phyloP scores from a whole-genome alignment of 257 asterid genomes.

The Coffea canephora region DNA sequence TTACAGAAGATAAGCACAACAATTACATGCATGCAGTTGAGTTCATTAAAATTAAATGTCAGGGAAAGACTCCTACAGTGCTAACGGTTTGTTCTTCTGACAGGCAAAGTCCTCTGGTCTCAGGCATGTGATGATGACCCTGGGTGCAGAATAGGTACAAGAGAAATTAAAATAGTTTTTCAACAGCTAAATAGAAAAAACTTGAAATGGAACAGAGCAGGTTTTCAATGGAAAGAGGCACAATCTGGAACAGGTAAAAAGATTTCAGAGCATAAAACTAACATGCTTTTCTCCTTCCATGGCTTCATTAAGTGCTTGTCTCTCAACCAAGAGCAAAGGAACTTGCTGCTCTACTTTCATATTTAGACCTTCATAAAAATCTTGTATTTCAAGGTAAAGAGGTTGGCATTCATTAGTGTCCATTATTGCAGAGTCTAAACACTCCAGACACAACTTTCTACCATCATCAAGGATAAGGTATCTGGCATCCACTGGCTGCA shows the following conservation, averaged over 20 bases:
- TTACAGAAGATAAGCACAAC: background rate
- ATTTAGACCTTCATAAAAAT: conserved; percentile 85
- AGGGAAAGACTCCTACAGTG: conserved; percentile 48
- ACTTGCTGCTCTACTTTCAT: conserved; percentile 98
- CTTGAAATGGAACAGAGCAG: background rate
- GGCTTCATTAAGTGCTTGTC: conserved; percentile 96
- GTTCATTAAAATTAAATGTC: background rate
- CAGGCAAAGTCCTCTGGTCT: conserved; percentile 94
- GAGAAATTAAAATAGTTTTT: background rate
- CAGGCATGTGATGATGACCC: conserved; percentile 92
- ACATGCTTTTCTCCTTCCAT: conserved; percentile 95
- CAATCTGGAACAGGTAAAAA: background rate
- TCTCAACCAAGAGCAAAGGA: conserved; percentile 92
- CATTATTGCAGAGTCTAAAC: conserved; percentile 97
- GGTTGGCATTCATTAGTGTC: conserved; percentile 97
- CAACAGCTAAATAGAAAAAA: background rate
- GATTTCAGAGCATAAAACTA: conserved; percentile 20
- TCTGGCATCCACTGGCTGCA: conserved; percentile 71
- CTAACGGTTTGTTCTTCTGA: conserved; percentile 93
- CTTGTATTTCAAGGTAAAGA: conserved; percentile 90
- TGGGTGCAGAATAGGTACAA: conserved; percentile 23
- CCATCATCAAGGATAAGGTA: conserved; percentile 90
- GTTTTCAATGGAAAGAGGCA: background rate
- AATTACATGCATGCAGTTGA: background rate
- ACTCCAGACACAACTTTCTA: conserved; percentile 85